Evolutionary conservation across 1,284 basidiomycete species (phyloP).

Genomic region (Pyrrhoderma lamaoense): DNA sequence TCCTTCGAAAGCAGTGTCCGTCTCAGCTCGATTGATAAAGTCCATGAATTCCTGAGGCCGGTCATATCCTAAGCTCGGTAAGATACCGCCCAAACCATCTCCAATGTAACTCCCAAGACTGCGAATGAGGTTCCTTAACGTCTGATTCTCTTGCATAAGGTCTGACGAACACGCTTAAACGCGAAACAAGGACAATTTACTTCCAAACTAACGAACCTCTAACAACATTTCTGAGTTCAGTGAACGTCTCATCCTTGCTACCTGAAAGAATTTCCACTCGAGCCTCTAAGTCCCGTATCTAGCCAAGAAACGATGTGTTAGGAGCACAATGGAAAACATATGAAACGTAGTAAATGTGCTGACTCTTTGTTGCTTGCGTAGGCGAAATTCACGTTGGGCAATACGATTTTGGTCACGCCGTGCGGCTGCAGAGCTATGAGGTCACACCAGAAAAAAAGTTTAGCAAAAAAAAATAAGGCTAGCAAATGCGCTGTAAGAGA

Average conservation of each 20-base stretch:
- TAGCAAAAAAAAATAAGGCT: constrained; percentile 26
- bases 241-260: constrained; percentile 80
- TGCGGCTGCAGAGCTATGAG: constrained; percentile 69
- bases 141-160: constrained; percentile 83
- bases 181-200: constrained; percentile 4
- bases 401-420: constrained; percentile 87
- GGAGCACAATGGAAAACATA: constrained; percentile 8
- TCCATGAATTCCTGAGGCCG: constrained; percentile 63
- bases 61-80: constrained; percentile 76
- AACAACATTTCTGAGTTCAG: constrained; percentile 74
- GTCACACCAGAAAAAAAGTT: constrained; percentile 11
- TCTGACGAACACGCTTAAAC: too few relatives aligned
- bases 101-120: constrained; percentile 75
- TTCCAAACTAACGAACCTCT: constrained; percentile 64
- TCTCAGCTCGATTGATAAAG: constrained; percentile 77
- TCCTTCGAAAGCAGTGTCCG: constrained; percentile 86
- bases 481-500: constrained; percentile 23
- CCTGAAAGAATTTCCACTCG: constrained; percentile 86
- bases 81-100: constrained; percentile 70
- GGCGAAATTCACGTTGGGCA: constrained; percentile 86
- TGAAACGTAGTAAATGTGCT: constrained; percentile 18
- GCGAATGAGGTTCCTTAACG: constrained; percentile 70
- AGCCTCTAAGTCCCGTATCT: constrained; percentile 91
- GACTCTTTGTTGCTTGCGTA: constrained; percentile 81
- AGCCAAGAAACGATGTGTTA: constrained; percentile 15